Conservation (phyloP, 2,329 filamentous ascomycete genomes). For the Sclerotinia minor region DNA sequence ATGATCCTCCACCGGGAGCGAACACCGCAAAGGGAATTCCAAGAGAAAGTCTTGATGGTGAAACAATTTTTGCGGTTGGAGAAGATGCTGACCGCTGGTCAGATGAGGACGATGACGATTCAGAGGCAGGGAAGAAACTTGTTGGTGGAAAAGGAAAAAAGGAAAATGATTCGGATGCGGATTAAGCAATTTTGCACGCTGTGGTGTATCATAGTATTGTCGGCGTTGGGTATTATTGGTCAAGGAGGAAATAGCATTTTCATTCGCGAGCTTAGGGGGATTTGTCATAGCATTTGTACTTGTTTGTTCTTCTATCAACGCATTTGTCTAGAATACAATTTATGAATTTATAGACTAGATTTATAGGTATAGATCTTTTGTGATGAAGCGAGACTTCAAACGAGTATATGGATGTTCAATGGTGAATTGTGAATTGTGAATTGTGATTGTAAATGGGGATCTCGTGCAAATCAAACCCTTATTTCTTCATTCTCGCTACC, state of each 20-base stretch:
- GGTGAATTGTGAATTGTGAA: no score
- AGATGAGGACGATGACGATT: slow-evolving; percentile 66
- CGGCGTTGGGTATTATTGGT: slow-evolving; percentile 25
- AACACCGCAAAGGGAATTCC: slow-evolving; percentile 44
- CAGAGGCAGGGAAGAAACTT: slow-evolving; percentile 53
- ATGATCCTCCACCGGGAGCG: slow-evolving; percentile 40
- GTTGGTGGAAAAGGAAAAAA: slow-evolving; percentile 40
- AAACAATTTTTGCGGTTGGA: slow-evolving; percentile 94
- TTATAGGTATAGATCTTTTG: neutral
- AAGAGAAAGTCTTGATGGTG: slow-evolving; percentile 72
- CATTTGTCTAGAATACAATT: slow-evolving; percentile 21
- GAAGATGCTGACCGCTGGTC: slow-evolving; percentile 82
- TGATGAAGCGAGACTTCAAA: neutral
- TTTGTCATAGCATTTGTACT: neutral
- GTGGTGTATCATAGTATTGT: slow-evolving; percentile 27
- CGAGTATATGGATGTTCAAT: neutral
- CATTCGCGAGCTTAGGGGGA: neutral
- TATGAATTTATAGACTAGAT: neutral
- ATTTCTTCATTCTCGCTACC: neutral
- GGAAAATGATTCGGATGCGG: slow-evolving; percentile 20
- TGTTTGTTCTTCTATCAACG: slow-evolving; percentile 1
- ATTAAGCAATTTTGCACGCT: slow-evolving; percentile 13
- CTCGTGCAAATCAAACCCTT: neutral
- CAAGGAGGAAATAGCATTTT: slow-evolving; percentile 10
- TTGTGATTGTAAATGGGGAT: neutral